Base-by-base conservation (phyloP, 805 yeast species). In the Wickerhamomyces sydowiorum region DNA sequence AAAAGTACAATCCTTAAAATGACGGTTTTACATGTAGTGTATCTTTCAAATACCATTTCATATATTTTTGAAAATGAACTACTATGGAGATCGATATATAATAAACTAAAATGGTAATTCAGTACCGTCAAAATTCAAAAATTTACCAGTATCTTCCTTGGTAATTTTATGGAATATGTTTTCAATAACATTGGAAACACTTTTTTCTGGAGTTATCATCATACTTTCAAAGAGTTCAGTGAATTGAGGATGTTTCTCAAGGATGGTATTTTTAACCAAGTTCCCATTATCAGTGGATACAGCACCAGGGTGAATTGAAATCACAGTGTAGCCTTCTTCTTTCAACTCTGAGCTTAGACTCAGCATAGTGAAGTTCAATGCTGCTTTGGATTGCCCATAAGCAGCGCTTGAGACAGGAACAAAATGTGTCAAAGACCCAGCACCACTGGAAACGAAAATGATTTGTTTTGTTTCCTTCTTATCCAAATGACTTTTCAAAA, bases 351-450 rank as follows among this genome's bases (percentile, higher is more conserved):
- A 14, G 34, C 59, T 45, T 32, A 65, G 28, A 23, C 53, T 53
- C 33, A 47, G 51, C 8, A 49, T 50, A 17, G 55, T 42, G 48
- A 48, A 58, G 50, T 65, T 64, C 40, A 64, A 43, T 1, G 64
- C 69, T 14, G 66, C 64, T 46, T 66, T 66, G 5, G 67, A 61
- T 33, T 48, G 50, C 3, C 67, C 67, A 45, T 65, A 65, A 20
- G 61, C 60, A 12, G 55, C 46, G 20, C 38, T 29, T 4, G 47
- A 19, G 10, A 50, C 10, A n/a, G 48, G 47, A 15, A 45, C 12
- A 37, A 37, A 50, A 1, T 19, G 50, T 10, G 44, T 43, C 18
- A 54, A 47, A 18, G 56, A 49, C 7, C 57, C 66, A 3, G 54
- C 61, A 15, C 36, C 17, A 15, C 56, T 48, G 15, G 65, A 52